Percentiles rank a stretch among this genome's conserved stretches.
These are phyloP conservation scores for Neurospora sp. DNA, from an alignment of 495 filamentous ascomycete species.

Conservation along the genomic window DNA sequence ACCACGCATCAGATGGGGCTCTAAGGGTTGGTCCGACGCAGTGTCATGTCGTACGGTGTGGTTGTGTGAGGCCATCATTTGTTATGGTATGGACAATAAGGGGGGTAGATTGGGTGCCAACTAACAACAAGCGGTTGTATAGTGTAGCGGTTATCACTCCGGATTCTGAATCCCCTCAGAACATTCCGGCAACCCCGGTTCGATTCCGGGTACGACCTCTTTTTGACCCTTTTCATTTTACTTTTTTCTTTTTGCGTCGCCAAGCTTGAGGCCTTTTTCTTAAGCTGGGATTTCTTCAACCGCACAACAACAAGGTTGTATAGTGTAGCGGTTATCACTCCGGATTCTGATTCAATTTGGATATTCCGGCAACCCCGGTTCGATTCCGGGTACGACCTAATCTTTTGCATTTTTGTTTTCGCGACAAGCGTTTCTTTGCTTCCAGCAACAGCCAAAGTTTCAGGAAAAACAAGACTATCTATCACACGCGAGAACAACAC, in stretches of 20 bases:
- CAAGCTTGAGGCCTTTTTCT: background rate
- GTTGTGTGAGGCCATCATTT: background rate
- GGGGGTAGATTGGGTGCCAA: too few species aligned
- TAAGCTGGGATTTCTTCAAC: background rate
- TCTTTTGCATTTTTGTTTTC: background rate
- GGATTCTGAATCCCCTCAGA: background rate
- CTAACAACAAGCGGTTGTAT: background rate
- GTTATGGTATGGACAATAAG: background rate
- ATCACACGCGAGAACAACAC: background rate
- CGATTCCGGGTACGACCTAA: constrained; percentile 24
- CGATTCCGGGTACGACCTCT: constrained; percentile 25
- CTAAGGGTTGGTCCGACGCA: background rate
- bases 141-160: background rate
- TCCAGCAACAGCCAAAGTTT: background rate
- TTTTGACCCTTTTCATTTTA: background rate
- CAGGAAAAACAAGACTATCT: background rate
- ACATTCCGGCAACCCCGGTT: constrained; percentile 22
- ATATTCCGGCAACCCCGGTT: constrained; percentile 22
- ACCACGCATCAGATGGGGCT: background rate
- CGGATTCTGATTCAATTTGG: background rate
- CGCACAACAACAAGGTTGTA: background rate
- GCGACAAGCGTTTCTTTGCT: background rate
- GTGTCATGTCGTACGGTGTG: background rate
- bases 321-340: background rate
- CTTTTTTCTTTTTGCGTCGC: background rate